Evolutionary conservation across 1,284 basidiomycete species (phyloP).

Genomic region (Fomes fomentarius): DNA sequence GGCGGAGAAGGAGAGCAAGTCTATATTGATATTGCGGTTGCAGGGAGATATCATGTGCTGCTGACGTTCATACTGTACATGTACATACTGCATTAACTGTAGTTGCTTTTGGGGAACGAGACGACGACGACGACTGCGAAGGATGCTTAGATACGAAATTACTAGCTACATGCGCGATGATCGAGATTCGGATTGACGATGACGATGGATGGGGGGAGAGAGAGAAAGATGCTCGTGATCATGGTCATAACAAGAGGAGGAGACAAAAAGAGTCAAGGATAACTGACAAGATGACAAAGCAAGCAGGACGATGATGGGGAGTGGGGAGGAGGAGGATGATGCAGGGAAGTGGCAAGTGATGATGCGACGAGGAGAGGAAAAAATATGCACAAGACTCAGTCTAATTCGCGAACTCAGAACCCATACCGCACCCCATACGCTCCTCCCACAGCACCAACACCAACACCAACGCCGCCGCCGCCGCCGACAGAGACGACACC

Average conservation of each 20-base stretch:
- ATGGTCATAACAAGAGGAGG: slow-evolving; percentile 11
- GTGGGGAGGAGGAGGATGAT: neutral
- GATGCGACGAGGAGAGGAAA: neutral
- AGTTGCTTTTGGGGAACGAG: no score
- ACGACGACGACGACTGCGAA: no score
- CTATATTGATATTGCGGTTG: no score
- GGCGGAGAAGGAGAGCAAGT: no score
- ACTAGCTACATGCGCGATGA: slow-evolving; percentile 19
- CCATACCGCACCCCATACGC: slow-evolving; percentile 9
- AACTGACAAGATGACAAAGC: neutral
- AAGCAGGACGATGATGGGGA: neutral
- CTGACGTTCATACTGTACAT: no score
- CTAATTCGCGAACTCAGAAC: slow-evolving; percentile 2
- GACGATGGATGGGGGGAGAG: neutral
- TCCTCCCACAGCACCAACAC: no score
- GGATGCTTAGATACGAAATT: slow-evolving; percentile 9
- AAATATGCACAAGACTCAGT: slow-evolving; percentile 3
- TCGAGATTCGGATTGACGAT: no score
- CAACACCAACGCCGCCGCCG: neutral
- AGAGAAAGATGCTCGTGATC: slow-evolving; percentile 6
- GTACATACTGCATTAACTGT: slow-evolving; percentile 8
- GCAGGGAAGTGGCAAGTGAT: neutral
- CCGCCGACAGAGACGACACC: neutral
- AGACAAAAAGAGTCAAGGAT: neutral
- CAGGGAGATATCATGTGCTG: no score